Percentiles rank a stretch among this genome's conserved stretches.
Conservation (phyloP, 2,329 filamentous ascomycete species). For the Aspergillus floridensis region DNA sequence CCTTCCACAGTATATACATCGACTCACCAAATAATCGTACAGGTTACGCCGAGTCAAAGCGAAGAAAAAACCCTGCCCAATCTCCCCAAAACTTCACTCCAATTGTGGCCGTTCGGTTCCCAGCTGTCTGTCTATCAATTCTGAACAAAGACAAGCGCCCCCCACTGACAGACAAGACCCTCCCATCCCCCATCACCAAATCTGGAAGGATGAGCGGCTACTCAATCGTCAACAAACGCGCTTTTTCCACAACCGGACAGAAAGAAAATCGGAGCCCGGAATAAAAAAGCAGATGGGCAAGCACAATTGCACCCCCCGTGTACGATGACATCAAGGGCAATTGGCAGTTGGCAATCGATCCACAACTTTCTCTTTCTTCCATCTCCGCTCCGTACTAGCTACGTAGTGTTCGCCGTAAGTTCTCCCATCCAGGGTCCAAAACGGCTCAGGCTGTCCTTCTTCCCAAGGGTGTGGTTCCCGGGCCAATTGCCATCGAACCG, state of each 20-base stretch:
- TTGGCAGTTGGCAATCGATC: too few relatives aligned
- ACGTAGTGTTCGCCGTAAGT: too few relatives aligned
- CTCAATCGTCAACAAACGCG: neutral
- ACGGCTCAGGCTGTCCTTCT: neutral
- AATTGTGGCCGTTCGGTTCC: neutral
- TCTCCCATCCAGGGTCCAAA: neutral
- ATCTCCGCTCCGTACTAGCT: too few relatives aligned
- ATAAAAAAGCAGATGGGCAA: too few relatives aligned
- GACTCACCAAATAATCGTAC: neutral
- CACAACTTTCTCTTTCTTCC: too few relatives aligned
- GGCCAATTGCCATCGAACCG: neutral
- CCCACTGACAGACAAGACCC: neutral
- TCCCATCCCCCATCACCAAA: neutral
- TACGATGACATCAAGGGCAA: conserved; percentile 3
- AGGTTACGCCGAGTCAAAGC: neutral
- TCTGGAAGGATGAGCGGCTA: conserved; percentile 1
- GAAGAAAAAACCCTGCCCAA: neutral
- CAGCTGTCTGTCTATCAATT: neutral
- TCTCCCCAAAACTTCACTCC: neutral
- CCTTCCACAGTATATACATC: neutral
- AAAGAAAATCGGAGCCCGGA: neutral
- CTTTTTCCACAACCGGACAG: conserved; percentile 2
- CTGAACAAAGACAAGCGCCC: neutral
- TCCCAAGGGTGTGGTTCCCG: neutral
- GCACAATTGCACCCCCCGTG: neutral